Percentiles rank a stretch among this genome's conserved stretches.
Conservation (phyloP, 116 monocot genomes). For the Phalaenopsis hybrid region DNA sequence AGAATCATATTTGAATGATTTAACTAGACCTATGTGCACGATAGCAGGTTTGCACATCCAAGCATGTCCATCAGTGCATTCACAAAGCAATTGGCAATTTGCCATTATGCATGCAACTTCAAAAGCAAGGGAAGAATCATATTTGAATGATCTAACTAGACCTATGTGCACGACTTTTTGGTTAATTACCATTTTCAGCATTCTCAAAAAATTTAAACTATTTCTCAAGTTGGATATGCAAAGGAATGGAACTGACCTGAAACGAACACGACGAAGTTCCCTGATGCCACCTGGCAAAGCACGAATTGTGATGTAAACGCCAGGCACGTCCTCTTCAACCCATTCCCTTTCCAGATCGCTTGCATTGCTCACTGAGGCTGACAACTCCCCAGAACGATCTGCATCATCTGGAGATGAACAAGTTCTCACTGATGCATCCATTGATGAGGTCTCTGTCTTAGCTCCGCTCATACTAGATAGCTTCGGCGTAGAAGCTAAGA, state of each 20-base stretch:
- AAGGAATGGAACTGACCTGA: constrained; percentile 38
- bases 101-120: neutral
- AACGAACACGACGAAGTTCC: constrained; percentile 75
- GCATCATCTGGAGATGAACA: constrained; percentile 57
- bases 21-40: too few species aligned
- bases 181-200: neutral
- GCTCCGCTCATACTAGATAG: constrained; percentile 60
- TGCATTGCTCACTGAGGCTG: constrained; percentile 63
- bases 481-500: constrained; percentile 60
- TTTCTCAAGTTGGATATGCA: neutral
- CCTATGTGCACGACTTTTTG: neutral
- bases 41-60: too few species aligned
- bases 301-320: constrained; percentile 75
- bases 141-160: neutral
- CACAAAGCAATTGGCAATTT: too few species aligned
- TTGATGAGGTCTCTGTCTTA: constrained; percentile 64
- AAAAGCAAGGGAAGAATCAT: neutral
- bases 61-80: too few species aligned
- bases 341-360: constrained; percentile 78
- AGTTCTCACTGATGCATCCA: constrained; percentile 54
- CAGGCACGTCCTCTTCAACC: constrained; percentile 85
- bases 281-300: constrained; percentile 53
- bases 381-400: constrained; percentile 58
- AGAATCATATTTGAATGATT: too few species aligned
- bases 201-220: neutral